Percentiles rank a stretch among this genome's conserved stretches.
phyloP scores from a whole-genome alignment of 106 monocot genomes.

The Dendrobium catenatum region DNA sequence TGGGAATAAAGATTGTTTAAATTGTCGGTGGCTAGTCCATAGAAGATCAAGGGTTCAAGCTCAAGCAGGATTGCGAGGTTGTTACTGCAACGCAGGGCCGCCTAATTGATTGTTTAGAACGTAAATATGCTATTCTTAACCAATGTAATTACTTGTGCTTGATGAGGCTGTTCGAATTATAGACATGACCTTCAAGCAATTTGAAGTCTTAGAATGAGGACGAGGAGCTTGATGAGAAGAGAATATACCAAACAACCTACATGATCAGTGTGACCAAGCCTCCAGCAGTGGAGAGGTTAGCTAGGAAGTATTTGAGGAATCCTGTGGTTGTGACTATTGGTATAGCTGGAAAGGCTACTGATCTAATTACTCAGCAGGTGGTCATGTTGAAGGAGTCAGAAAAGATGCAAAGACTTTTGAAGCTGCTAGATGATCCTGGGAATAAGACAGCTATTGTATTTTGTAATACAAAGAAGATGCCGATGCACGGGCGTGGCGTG shows the following conservation, averaged over 20 bases:
- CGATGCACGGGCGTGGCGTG: conserved; percentile 76
- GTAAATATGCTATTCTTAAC: conserved; percentile 87
- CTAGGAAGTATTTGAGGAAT: conserved; percentile 86
- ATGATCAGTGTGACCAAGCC: conserved; percentile 99
- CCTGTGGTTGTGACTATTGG: conserved; percentile 97
- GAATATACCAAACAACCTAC: conserved; percentile 92
- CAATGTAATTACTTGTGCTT: conserved; percentile 99
- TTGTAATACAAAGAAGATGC: conserved; percentile 91
- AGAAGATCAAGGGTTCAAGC: conserved; percentile 91
- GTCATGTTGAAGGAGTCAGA: conserved; percentile 90
- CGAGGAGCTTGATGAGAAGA: conserved; percentile 88
- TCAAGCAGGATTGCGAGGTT: conserved; percentile 92
- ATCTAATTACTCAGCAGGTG: conserved; percentile 88
- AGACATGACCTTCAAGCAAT: conserved; percentile 91
- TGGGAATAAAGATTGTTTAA: conserved; percentile 93
- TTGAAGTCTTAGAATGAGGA: conserved; percentile 98
- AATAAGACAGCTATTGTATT: conserved; percentile 96
- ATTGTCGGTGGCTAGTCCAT: conserved; percentile 98
- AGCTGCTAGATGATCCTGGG: conserved; percentile 73
- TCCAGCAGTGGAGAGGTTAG: conserved; percentile 82
- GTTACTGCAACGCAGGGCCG: conserved; percentile 93
- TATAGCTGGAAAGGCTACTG: conserved; percentile 91
- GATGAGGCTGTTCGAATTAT: conserved; percentile 99
- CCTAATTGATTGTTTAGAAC: conserved; percentile 81
- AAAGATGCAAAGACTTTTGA: conserved; percentile 75